Percentiles rank a stretch among this genome's conserved stretches.
Conservation (phyloP, 352 stramenopile species). For the Pythium apleroticum region DNA sequence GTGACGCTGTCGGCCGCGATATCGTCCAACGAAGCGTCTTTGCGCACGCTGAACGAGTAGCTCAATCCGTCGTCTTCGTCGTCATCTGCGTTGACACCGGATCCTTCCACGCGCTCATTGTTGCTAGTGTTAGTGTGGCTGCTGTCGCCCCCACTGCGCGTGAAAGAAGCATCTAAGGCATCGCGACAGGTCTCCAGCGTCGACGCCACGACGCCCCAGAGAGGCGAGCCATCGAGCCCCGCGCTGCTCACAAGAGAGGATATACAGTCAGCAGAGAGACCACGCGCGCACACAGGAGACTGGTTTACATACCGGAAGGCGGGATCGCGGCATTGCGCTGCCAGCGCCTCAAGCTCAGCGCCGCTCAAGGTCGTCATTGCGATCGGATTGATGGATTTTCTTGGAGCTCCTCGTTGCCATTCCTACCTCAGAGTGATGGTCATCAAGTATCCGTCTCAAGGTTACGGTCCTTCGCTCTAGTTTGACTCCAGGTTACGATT, state of each 20-base stretch:
- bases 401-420: constrained; percentile 23
- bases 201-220: constrained; percentile 23
- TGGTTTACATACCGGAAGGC: constrained; percentile 42
- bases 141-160: constrained; percentile 11
- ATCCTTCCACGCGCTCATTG: neutral
- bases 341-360: constrained; percentile 52
- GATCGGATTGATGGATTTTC: neutral
- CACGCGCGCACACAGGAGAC: neutral
- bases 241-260: constrained; percentile 15
- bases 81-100: constrained; percentile 8
- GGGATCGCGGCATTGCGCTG: constrained; percentile 45
- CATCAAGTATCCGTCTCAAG: constrained; percentile 1
- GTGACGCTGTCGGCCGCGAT: constrained; percentile 30
- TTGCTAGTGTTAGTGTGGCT: neutral
- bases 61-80: constrained; percentile 63
- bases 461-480: neutral
- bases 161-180: constrained; percentile 20
- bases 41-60: constrained; percentile 62
- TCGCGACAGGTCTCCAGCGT: constrained; percentile 23
- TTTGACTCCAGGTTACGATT: neutral
- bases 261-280: neutral
- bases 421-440: constrained; percentile 27
- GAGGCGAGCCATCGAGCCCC: constrained; percentile 20
- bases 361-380: constrained; percentile 6
- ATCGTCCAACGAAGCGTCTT: constrained; percentile 32